phyloP scores from a whole-genome alignment of 176 grass and related monocot genomes.

The Dendrocalamus sinicus region DNA sequence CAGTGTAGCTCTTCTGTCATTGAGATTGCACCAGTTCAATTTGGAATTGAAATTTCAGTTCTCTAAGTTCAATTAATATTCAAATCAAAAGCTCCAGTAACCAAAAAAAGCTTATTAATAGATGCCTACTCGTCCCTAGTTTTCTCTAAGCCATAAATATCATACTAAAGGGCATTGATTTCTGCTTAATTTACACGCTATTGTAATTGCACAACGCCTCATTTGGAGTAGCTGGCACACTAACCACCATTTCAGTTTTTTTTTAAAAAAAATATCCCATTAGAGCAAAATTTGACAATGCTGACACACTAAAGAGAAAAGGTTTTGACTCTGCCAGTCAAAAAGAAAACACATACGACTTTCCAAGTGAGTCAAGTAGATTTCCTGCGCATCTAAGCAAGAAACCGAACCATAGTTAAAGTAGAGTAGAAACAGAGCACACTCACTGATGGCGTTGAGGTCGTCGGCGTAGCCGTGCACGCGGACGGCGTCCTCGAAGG shows the following conservation, averaged over 20 bases:
- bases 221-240: constrained; percentile 28
- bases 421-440: constrained; percentile 1
- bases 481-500: constrained; percentile 86
- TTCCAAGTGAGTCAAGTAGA: not conserved
- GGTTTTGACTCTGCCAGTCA: constrained; percentile 41
- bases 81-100: constrained; percentile 24
- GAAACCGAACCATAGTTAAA: constrained; percentile 45
- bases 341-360: constrained; percentile 25
- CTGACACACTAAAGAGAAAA: constrained; percentile 16
- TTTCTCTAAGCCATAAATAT: constrained; percentile 25
- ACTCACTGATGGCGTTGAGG: constrained; percentile 91
- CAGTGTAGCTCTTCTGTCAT: constrained; percentile 31
- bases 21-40: constrained; percentile 6
- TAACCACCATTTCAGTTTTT: constrained; percentile 22
- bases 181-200: constrained; percentile 25
- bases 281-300: constrained; percentile 33
- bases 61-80: not conserved
- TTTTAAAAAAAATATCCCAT: not conserved
- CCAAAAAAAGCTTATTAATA: constrained; percentile 26
- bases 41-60: constrained; percentile 15
- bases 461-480: constrained; percentile 90
- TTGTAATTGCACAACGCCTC: constrained; percentile 28
- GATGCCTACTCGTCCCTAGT: not conserved
- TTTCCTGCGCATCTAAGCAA: constrained; percentile 24
- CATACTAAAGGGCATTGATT: constrained; percentile 25